Conservation (phyloP, 2,329 filamentous ascomycete genomes). For the Sporothrix pseudoabietina region DNA sequence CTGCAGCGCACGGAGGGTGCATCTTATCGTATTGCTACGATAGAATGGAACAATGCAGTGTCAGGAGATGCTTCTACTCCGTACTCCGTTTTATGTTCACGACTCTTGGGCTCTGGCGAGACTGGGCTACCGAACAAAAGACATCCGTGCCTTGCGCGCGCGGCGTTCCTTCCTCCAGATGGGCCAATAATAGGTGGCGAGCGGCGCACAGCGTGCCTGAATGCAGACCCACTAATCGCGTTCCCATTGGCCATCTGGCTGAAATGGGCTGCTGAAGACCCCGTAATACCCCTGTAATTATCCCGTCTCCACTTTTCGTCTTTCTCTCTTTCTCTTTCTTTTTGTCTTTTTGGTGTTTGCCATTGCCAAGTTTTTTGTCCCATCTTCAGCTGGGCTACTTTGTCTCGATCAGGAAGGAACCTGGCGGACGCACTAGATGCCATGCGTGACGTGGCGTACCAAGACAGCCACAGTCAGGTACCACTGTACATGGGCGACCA, state of each 20-base stretch:
- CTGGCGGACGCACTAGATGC: background rate
- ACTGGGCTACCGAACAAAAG: background rate
- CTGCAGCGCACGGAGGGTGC: conserved; percentile 6
- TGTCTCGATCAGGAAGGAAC: background rate
- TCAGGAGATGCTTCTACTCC: too few species aligned
- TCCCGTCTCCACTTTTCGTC: conserved; percentile 9
- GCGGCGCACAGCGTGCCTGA: conserved; percentile 16
- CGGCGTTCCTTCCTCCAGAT: background rate
- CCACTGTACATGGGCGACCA: background rate
- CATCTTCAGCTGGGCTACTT: conserved; percentile 4
- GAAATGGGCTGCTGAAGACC: conserved; percentile 14
- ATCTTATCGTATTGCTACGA: conserved; percentile 21
- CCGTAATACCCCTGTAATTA: conserved; percentile 27
- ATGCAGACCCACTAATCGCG: background rate
- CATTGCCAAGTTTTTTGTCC: background rate
- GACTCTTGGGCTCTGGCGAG: background rate
- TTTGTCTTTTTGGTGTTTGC: background rate
- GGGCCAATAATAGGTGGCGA: conserved; percentile 14
- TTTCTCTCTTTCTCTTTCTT: background rate
- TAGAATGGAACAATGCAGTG: background rate
- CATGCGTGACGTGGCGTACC: conserved; percentile 13
- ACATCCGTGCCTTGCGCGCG: conserved; percentile 17
- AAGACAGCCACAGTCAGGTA: background rate
- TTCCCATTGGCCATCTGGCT: conserved; percentile 16
- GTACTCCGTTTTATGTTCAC: background rate